phyloP scores from a whole-genome alignment of 257 asterid species.

The Prunella vulgaris region DNA sequence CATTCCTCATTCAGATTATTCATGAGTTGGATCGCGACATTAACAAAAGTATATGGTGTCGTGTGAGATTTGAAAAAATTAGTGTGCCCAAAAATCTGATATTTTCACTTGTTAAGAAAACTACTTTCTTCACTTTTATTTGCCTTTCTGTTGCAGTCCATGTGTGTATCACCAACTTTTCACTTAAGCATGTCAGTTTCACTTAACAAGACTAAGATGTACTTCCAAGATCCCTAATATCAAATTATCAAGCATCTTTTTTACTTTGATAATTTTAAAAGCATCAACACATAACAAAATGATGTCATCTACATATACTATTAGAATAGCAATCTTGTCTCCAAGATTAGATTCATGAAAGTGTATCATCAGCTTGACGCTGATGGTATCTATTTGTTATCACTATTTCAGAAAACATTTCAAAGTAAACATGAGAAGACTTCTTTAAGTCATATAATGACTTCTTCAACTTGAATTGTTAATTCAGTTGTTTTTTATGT shows the following conservation, averaged over 20 bases:
- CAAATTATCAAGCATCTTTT: background rate
- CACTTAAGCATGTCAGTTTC: background rate
- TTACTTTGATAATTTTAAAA: background rate
- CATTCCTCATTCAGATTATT: background rate
- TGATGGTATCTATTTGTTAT: background rate
- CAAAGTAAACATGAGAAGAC: background rate
- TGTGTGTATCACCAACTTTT: background rate
- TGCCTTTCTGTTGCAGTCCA: background rate
- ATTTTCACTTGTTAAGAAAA: background rate
- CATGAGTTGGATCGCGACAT: background rate
- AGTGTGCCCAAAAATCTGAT: background rate
- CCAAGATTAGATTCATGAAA: background rate
- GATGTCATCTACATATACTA: too few relatives aligned
- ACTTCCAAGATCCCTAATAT: background rate
- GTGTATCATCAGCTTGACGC: background rate
- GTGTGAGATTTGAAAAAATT: background rate
- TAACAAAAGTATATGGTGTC: too few relatives aligned
- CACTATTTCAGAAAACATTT: too few relatives aligned
- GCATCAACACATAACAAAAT: background rate
- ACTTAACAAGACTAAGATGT: background rate
- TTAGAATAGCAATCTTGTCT: background rate
- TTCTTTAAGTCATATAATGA: background rate
- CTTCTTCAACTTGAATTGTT: background rate
- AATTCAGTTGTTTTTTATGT: too few relatives aligned
- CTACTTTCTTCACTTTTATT: background rate